phyloP scores from a whole-genome alignment of 495 filamentous ascomycete genomes.

The Cercophora scortea region DNA sequence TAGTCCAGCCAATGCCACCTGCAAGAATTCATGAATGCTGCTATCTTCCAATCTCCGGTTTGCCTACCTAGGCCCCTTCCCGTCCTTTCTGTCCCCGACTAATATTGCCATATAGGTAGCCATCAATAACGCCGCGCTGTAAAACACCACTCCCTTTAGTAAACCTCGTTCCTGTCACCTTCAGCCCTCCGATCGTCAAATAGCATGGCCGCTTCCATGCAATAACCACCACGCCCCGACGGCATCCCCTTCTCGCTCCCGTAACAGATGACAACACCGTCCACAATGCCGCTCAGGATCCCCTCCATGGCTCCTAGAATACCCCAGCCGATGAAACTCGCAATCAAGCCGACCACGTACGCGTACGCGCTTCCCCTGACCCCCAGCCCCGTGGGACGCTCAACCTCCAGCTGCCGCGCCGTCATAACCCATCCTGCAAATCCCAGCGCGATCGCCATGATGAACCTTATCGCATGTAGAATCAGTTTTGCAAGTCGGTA shows the following conservation, averaged over 20 bases:
- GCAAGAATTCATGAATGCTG: no score
- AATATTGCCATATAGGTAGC: no score
- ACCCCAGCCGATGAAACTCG: conserved; percentile 90
- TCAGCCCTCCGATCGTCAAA: conserved; percentile 54
- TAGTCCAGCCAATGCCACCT: no score
- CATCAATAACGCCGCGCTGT: no score
- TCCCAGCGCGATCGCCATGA: conserved; percentile 82
- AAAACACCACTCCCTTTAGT: no score
- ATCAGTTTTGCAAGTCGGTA: conserved; percentile 89
- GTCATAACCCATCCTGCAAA: conserved; percentile 98
- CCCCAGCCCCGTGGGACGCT: conserved; percentile 37
- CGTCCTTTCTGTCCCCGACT: no score
- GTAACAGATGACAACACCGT: conserved; percentile 90
- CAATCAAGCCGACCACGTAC: conserved; percentile 87
- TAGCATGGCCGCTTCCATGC: conserved; percentile 75
- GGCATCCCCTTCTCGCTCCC: conserved; percentile 72
- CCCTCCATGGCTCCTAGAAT: conserved; percentile 93
- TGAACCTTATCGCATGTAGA: conserved; percentile 78
- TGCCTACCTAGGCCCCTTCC: no score
- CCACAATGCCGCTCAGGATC: conserved; percentile 82
- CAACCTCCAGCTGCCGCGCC: conserved; percentile 58
- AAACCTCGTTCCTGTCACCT: conserved; percentile 3
- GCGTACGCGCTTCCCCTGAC: conserved; percentile 84
- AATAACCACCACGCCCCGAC: conserved; percentile 66
- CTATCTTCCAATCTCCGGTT: no score